A percentile compares a stretch with the other conserved stretches of the same genome.
Conservation (phyloP, 139 green algal genomes). For the Chlorella sp. region DNA sequence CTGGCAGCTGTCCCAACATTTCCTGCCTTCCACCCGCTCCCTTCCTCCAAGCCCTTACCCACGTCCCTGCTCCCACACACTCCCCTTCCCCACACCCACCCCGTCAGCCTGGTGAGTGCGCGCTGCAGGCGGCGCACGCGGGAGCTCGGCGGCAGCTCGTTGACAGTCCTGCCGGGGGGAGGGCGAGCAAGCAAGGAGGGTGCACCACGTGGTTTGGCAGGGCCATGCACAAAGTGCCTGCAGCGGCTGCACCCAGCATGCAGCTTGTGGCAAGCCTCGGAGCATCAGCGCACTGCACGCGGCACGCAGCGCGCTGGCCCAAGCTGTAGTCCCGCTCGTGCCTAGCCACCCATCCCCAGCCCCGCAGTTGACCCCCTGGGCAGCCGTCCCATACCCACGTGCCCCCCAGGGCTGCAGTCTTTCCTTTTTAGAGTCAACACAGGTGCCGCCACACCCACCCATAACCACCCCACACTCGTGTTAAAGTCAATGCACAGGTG, state of each 20-base stretch:
- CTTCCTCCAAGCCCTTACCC: background rate
- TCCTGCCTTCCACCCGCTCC: too few species aligned
- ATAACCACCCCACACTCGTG: background rate
- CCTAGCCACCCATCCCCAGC: too few species aligned
- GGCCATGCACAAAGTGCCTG: too few species aligned
- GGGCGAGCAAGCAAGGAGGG: background rate
- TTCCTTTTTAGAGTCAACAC: too few species aligned
- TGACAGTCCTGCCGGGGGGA: slow-evolving; percentile 15
- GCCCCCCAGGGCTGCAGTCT: too few species aligned
- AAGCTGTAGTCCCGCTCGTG: too few species aligned
- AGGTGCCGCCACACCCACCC: too few species aligned
- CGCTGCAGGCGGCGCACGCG: slow-evolving; percentile 23
- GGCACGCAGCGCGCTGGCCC: background rate
- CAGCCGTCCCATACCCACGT: too few species aligned
- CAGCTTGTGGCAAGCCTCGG: background rate
- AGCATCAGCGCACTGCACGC: background rate
- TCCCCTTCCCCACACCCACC: background rate
- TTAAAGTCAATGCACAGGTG: too few species aligned
- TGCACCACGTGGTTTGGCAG: background rate
- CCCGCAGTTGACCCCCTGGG: too few species aligned
- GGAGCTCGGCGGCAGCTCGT: slow-evolving; percentile 20
- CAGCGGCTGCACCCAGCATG: background rate
- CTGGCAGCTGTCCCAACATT: too few species aligned
- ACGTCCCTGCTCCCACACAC: background rate
- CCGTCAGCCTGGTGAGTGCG: background rate